Evolutionary conservation across 768 basidiomycete species (phyloP), one percentile per base, ranked within the genome.

Genomic region (Trametes cingulata): DNA sequence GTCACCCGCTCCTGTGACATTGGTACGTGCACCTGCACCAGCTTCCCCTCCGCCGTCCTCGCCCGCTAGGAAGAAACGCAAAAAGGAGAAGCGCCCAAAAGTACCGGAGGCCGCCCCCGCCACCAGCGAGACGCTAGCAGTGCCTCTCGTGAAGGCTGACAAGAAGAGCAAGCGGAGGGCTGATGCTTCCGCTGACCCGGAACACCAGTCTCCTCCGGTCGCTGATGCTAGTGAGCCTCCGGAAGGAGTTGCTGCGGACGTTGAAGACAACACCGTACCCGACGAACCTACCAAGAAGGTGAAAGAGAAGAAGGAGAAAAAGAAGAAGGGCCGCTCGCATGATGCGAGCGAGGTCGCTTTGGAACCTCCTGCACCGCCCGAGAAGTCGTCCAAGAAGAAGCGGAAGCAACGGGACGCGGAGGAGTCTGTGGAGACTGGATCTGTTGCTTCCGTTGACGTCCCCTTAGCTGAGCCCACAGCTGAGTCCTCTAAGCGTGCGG

Each of bases 1-100:
- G 6, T 22, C 19, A 13, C 2, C 6, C 3, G 35, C 27, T 15
- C 54, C 27, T 20, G 6, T n/a, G 20, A 20, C n/a, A 22, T 6
- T 49, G 3, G 17, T 8, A 4, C 15, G 29, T 13, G 33, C 37
- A 12, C 24, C 33, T 14, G 29, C 24, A 6, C n/a, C 39, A 19
- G 19, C 47, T 5, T 19, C 47, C 1, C 37, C 39, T 3, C 33
- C 56, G 12, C 43, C 59, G 1, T 49, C 62, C 0, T 52, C 52
- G 1, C 39, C 62, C 15, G 24, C 55, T 7, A 52, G 54, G 53
- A 70, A 68, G 66, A 77, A 71, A 60, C 73, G 68, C 37, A 75
- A 65, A 58, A 58, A 65, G 56, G 62, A 69, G 58, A 62, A 61
- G 48, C 42, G 52, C 25, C 56, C 46, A 3, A 46, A 56, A 43